phyloP scores from a whole-genome alignment of 2,329 filamentous ascomycete species.

The Chrysoporthe austroafricana region DNA sequence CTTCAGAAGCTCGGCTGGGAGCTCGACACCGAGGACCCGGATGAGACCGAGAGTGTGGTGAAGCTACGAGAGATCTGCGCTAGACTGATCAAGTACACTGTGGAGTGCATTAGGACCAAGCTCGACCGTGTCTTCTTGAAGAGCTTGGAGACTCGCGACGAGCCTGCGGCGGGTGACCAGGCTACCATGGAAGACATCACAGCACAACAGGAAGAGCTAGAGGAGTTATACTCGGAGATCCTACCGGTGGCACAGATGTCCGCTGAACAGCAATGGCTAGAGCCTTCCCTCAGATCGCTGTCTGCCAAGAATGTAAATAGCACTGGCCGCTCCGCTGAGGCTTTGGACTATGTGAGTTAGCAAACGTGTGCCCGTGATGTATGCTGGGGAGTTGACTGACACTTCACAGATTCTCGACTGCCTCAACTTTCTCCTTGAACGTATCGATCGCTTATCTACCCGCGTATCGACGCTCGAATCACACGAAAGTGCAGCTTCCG shows the following conservation, averaged over 20 bases:
- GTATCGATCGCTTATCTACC: constrained; percentile 46
- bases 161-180: constrained; percentile 24
- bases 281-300: constrained; percentile 58
- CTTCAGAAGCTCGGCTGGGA: constrained; percentile 69
- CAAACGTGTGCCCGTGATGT: too few species aligned
- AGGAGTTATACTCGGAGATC: constrained; percentile 72
- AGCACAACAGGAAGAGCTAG: constrained; percentile 65
- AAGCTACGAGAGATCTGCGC: constrained; percentile 63
- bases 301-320: constrained; percentile 48
- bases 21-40: constrained; percentile 55
- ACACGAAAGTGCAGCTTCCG: constrained; percentile 46
- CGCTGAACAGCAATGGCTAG: constrained; percentile 67
- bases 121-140: constrained; percentile 62
- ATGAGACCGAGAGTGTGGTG: constrained; percentile 57
- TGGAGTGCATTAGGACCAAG: constrained; percentile 57
- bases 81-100: constrained; percentile 60
- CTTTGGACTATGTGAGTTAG: constrained; percentile 54
- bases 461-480: constrained; percentile 50
- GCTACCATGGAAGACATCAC: constrained; percentile 47
- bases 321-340: constrained; percentile 49
- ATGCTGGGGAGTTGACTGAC: constrained; percentile 32
- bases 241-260: constrained; percentile 73
- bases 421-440: constrained; percentile 54
- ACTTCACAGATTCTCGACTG: constrained; percentile 52
- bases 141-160: constrained; percentile 40